phyloP scores from a whole-genome alignment of 2,329 filamentous ascomycete genomes.

The Talaromyces sp. region DNA sequence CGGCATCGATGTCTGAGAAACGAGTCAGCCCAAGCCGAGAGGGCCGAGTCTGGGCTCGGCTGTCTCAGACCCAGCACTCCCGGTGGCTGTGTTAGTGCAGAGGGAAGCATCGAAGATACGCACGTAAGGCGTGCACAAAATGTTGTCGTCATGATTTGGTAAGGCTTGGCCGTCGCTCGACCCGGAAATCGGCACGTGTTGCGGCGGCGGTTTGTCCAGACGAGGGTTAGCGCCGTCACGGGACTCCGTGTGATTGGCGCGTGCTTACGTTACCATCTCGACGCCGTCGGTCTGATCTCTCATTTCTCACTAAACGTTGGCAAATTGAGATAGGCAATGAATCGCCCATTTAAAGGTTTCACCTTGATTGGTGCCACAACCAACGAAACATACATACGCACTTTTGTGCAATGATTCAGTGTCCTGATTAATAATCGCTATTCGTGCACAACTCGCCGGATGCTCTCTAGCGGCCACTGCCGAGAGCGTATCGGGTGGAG shows the following conservation, averaged over 20 bases:
- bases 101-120: background rate
- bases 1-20: background rate
- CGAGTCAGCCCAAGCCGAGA: background rate
- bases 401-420: background rate
- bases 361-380: background rate
- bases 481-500: background rate
- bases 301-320: background rate
- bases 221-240: background rate
- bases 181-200: conserved; percentile 7
- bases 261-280: background rate
- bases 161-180: background rate
- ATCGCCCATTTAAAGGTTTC: background rate
- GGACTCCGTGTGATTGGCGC: background rate
- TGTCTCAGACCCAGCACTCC: too few relatives aligned
- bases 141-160: background rate
- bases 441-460: background rate
- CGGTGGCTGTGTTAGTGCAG: too few relatives aligned
- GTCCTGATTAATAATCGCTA: background rate
- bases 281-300: background rate
- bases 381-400: background rate
- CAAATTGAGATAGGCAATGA: background rate
- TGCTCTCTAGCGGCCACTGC: background rate
- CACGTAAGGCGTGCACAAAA: conserved; percentile 1
- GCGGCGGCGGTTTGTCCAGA: background rate
- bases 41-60: background rate